Evolutionary conservation across 1,284 basidiomycete species (phyloP).

Genomic region (Cryptococcus amylolentus): DNA sequence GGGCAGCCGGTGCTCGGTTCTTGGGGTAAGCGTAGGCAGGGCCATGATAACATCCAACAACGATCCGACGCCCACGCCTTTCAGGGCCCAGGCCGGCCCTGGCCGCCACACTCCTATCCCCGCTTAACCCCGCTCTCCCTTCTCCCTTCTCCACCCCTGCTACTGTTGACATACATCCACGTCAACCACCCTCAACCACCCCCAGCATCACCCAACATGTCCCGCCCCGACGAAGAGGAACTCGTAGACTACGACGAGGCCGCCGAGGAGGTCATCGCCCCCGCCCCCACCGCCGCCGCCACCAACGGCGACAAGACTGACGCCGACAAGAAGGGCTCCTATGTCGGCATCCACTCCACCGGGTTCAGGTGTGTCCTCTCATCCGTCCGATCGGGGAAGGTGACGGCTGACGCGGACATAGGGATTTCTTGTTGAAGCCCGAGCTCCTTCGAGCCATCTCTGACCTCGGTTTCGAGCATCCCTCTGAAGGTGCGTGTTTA

Average conservation of each 20-base stretch:
- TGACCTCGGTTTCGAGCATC: slow-evolving; percentile 99
- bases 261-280: slow-evolving; percentile 72
- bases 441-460: slow-evolving; percentile 96
- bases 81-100: too few species aligned
- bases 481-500: slow-evolving; percentile 79
- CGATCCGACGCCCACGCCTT: too few species aligned
- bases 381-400: neutral
- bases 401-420: slow-evolving; percentile 36
- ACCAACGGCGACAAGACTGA: slow-evolving; percentile 59
- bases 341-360: slow-evolving; percentile 94
- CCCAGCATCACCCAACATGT: slow-evolving; percentile 20
- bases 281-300: slow-evolving; percentile 60
- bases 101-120: slow-evolving; percentile 3
- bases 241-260: slow-evolving; percentile 87
- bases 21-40: too few species aligned
- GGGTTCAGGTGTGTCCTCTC: slow-evolving; percentile 70
- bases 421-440: slow-evolving; percentile 95
- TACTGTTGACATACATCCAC: slow-evolving; percentile 2
- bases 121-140: slow-evolving; percentile 16
- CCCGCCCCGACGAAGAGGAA: slow-evolving; percentile 48
- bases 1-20: too few species aligned
- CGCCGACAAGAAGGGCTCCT: slow-evolving; percentile 91
- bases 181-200: too few species aligned
- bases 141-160: neutral
- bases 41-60: too few species aligned